A percentile compares a stretch with the other conserved stretches of the same genome.
phyloP scores from a whole-genome alignment of 2,329 filamentous ascomycete genomes.

The Neonectria punicea region DNA sequence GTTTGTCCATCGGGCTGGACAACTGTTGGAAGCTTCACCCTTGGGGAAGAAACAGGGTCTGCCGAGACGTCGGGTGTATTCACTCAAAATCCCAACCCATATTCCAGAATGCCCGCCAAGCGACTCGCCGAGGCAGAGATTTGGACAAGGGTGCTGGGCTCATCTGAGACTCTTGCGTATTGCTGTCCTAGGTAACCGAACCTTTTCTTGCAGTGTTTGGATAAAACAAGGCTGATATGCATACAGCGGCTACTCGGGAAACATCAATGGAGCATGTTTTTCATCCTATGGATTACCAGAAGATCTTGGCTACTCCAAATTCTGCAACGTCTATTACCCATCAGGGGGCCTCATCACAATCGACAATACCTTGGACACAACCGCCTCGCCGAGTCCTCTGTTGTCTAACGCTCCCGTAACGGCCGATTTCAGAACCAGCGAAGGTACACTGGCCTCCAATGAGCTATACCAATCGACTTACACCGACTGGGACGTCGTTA shows the following conservation, averaged over 20 bases:
- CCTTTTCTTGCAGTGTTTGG: no score
- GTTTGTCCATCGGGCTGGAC: no score
- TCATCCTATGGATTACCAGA: slow-evolving; percentile 18
- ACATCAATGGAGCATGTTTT: slow-evolving; percentile 18
- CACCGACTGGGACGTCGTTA: not conserved
- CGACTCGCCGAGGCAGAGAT: slow-evolving; percentile 1
- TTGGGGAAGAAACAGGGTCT: slow-evolving; percentile 6
- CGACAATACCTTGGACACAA: slow-evolving; percentile 24
- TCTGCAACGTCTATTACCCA: slow-evolving; percentile 1
- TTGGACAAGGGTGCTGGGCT: slow-evolving; percentile 11
- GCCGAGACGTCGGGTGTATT: slow-evolving; percentile 23
- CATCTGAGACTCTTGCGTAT: slow-evolving; percentile 35
- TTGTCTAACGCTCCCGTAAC: slow-evolving; percentile 12
- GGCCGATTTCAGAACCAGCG: not conserved
- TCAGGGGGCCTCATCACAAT: not conserved
- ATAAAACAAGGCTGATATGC: not conserved
- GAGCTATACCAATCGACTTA: not conserved
- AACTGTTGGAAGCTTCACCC: slow-evolving; percentile 23
- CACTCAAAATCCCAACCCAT: slow-evolving; percentile 5
- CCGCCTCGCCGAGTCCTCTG: slow-evolving; percentile 5
- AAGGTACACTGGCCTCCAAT: not conserved
- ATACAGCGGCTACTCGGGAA: slow-evolving; percentile 27
- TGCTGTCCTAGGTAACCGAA: slow-evolving; percentile 37
- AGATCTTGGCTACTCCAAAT: slow-evolving; percentile 15
- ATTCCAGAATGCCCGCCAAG: not conserved